These are phyloP conservation scores for Amborella trichopoda DNA, from an alignment of 164 flowering plant species.

Conservation along the genomic window DNA sequence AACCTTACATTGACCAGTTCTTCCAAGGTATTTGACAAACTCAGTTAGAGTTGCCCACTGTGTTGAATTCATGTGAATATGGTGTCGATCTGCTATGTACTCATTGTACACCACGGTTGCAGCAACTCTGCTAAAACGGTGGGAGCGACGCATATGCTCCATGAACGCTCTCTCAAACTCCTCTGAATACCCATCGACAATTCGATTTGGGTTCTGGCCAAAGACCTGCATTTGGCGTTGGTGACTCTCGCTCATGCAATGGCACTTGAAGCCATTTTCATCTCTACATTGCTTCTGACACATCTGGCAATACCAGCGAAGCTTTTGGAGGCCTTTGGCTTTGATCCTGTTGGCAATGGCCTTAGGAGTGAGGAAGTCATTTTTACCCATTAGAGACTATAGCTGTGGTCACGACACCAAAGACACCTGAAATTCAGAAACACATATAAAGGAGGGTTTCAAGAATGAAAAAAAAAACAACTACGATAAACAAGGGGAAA, in stretches of 20 bases:
- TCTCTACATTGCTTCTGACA: conserved; percentile 93
- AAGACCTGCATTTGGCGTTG: conserved; percentile 92
- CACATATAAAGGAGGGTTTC: too few species aligned
- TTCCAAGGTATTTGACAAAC: conserved; percentile 71
- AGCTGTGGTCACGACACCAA: background rate
- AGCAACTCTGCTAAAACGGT: conserved; percentile 74
- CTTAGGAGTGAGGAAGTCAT: conserved; percentile 83
- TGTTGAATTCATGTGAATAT: conserved; percentile 88
- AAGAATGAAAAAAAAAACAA: too few species aligned
- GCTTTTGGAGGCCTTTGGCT: conserved; percentile 81
- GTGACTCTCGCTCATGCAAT: conserved; percentile 89
- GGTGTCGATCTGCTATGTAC: conserved; percentile 75
- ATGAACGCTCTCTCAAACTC: conserved; percentile 63
- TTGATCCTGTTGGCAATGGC: conserved; percentile 86
- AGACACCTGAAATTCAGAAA: too few species aligned
- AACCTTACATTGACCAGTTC: conserved; percentile 78
- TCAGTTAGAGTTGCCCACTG: conserved; percentile 90
- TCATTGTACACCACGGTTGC: conserved; percentile 94
- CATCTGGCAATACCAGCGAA: conserved; percentile 95
- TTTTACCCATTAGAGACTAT: conserved; percentile 58
- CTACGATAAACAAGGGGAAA: too few species aligned
- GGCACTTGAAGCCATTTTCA: conserved; percentile 94
- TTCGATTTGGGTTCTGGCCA: conserved; percentile 71
- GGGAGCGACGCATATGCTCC: conserved; percentile 82
- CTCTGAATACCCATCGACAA: conserved; percentile 71